phyloP scores from a whole-genome alignment of 352 stramenopile genomes.

The Globisporangium cederbergense region DNA sequence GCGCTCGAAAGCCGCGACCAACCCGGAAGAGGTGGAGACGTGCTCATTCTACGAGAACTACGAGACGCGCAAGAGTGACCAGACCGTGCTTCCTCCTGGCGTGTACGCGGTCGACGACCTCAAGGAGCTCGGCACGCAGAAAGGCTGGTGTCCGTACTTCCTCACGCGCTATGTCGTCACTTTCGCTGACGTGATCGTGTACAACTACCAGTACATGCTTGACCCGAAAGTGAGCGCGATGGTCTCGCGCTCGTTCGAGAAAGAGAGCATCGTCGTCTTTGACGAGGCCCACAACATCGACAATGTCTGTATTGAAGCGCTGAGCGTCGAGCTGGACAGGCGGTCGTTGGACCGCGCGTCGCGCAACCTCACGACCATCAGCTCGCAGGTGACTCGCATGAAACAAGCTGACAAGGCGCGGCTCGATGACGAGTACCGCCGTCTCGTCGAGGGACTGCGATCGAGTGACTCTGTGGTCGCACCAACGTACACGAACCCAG shows the following conservation, averaged over 20 bases:
- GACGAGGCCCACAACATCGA: slow-evolving; percentile 99
- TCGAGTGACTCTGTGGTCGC: slow-evolving; percentile 82
- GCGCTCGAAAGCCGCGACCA: slow-evolving; percentile 59
- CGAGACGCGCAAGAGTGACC: slow-evolving; percentile 84
- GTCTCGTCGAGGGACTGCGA: slow-evolving; percentile 94
- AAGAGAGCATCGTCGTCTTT: slow-evolving; percentile 93
- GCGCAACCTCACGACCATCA: slow-evolving; percentile 82
- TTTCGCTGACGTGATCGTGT: slow-evolving; percentile 97
- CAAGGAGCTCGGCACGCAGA: slow-evolving; percentile 88
- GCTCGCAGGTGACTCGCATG: slow-evolving; percentile 74
- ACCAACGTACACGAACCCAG: slow-evolving; percentile 45
- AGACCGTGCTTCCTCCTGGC: slow-evolving; percentile 87
- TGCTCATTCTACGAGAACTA: slow-evolving; percentile 93
- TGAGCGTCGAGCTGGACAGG: slow-evolving; percentile 95
- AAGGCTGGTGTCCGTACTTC: slow-evolving; percentile 99
- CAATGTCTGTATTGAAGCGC: slow-evolving; percentile 98
- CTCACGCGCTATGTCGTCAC: slow-evolving; percentile 96
- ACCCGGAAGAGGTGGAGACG: slow-evolving; percentile 46
- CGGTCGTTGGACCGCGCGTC: slow-evolving; percentile 90
- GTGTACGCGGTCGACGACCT: slow-evolving; percentile 98
- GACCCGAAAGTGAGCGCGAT: slow-evolving; percentile 94
- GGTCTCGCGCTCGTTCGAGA: slow-evolving; percentile 94
- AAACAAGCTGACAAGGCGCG: slow-evolving; percentile 90
- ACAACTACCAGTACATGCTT: slow-evolving; percentile 99
- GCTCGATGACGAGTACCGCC: slow-evolving; percentile 94